Base-by-base conservation (phyloP, 169 alveolate species). In the Plasmodium knowlesi region DNA sequence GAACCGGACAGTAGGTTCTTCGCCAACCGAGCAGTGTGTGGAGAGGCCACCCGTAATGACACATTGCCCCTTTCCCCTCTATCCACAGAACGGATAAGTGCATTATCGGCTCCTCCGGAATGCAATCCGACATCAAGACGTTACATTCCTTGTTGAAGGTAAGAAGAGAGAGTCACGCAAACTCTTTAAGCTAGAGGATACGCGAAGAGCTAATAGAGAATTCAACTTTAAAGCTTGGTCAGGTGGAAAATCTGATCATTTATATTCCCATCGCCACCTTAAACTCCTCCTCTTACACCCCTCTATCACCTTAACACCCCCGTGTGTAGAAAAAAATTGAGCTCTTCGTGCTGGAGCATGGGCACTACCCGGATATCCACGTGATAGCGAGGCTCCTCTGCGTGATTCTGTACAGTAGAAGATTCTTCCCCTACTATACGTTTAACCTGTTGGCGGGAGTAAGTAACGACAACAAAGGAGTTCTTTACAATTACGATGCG, bases 371-470 rank as follows among this genome's bases (percentile, higher is more conserved):
- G 50, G 96, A 97, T 25, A 95, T 98, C 82, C 96, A 95, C 84
- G 97, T 96, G 14, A 94, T 98, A 34, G 99, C 99, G 14, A 98
- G 97, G 96, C 92, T 98, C 81, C 96, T 98, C 30, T 95, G 98
- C 16, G 96, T 98, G 50, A 97, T 98, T 41, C 97, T 98, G 71
- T 98, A 98, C 95, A 96, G 98, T 70, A 94, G 98, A 92, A 95
- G 99, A 92, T 98, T 98, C 97, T 98, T 98, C 96, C 99, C 99
- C 22, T 98, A 97, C 95, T 98, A 98, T 89, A 96, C 99, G 41
- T 98, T 98, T 95, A 98, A 98, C 85, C 83, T 98, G 32, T 96
- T 98, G 76, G 95, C 98, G 73, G 99, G 99, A 46, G 83, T 98
- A 50, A 97, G 96, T 91, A 96, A 95, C 73, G 94, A 67, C 30